These are phyloP conservation scores for Eruca vesicaria DNA, from an alignment of 441 rosid species.

Conservation along the genomic window DNA sequence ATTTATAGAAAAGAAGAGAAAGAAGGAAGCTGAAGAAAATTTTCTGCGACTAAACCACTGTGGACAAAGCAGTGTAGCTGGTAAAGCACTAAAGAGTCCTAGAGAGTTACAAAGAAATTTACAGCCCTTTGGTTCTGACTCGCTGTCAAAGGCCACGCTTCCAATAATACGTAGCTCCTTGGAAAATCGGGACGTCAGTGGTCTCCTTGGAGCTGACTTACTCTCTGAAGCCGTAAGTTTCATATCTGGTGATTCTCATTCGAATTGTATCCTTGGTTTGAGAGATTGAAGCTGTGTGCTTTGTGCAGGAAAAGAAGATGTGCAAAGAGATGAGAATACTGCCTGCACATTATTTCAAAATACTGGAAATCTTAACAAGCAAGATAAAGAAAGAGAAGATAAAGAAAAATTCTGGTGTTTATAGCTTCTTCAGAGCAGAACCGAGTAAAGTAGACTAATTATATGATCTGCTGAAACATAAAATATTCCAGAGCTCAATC, in stretches of 20 bases:
- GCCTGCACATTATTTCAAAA: constrained; percentile 77
- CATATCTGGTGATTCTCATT: background rate
- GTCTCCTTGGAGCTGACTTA: constrained; percentile 68
- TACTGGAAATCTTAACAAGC: constrained; percentile 63
- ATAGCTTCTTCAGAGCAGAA: constrained; percentile 72
- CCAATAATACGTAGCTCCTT: constrained; percentile 38
- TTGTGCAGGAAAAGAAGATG: constrained; percentile 65
- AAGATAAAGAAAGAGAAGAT: constrained; percentile 66
- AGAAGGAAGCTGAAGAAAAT: constrained; percentile 71
- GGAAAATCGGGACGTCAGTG: constrained; percentile 78
- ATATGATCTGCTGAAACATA: constrained; percentile 59
- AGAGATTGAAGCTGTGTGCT: constrained; percentile 15
- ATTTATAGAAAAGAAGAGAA: constrained; percentile 63
- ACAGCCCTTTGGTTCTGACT: constrained; percentile 45
- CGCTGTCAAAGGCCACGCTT: constrained; percentile 38
- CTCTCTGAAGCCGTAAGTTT: constrained; percentile 76
- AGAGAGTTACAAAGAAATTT: constrained; percentile 43
- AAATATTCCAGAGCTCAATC: too few species aligned
- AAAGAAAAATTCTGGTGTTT: constrained; percentile 72
- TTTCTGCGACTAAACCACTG: constrained; percentile 49
- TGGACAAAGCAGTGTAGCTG: constrained; percentile 53
- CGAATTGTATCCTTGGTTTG: background rate
- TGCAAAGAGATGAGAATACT: constrained; percentile 71
- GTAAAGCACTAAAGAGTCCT: constrained; percentile 54
- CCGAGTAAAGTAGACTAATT: constrained; percentile 78